Conservation (phyloP, 2,329 filamentous ascomycete species). For the Chrysoporthe puriensis region DNA sequence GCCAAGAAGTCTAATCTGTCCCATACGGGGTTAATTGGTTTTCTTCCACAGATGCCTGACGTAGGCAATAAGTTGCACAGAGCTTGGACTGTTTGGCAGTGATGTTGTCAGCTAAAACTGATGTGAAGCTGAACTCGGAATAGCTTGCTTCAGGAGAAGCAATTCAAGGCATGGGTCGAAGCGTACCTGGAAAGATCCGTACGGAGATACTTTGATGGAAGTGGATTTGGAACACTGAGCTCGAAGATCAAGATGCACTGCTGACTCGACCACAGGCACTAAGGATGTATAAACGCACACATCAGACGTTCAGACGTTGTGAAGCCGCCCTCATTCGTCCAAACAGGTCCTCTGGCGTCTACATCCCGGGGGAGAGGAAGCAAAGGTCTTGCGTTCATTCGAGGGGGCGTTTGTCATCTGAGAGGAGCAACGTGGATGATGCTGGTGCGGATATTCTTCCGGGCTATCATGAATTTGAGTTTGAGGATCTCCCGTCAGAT, state of each 20-base stretch:
- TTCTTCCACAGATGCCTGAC: slow-evolving; percentile 2
- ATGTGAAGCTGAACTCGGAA: not conserved
- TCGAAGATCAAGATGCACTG: not conserved
- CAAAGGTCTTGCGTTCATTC: not conserved
- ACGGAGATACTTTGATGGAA: not conserved
- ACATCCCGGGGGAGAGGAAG: too few species aligned
- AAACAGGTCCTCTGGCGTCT: too few species aligned
- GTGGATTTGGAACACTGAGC: not conserved
- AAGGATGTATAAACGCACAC: too few species aligned
- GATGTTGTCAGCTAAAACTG: not conserved
- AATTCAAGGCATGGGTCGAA: slow-evolving; percentile 3
- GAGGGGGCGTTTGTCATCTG: not conserved
- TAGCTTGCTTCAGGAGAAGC: not conserved
- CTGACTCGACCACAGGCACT: not conserved
- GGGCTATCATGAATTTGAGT: not conserved
- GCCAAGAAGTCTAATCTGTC: not conserved
- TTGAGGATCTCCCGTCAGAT: slow-evolving; percentile 14
- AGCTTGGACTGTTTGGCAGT: not conserved
- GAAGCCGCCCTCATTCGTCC: too few species aligned
- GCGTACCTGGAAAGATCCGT: not conserved
- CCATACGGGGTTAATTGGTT: not conserved
- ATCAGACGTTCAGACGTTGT: too few species aligned
- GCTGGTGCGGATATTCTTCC: not conserved
- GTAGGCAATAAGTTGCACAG: not conserved
- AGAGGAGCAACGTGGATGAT: not conserved